phyloP scores from a whole-genome alignment of 2,329 filamentous ascomycete species.

The Orbilia ellipsospora region DNA sequence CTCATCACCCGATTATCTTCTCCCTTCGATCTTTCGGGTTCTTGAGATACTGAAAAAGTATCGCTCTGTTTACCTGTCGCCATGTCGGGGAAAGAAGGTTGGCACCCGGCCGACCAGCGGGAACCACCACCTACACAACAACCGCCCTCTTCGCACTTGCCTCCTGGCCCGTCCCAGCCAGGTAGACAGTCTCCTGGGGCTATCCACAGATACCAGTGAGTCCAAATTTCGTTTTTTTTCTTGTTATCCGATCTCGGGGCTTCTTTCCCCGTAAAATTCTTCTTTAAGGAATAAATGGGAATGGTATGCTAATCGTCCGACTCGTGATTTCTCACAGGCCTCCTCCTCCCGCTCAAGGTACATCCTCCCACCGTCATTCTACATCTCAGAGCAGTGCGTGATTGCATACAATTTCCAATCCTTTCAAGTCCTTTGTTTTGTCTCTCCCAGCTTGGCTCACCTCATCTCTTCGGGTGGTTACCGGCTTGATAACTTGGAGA shows the following conservation, averaged over 20 bases:
- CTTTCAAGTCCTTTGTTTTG: not conserved
- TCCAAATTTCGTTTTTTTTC: not conserved
- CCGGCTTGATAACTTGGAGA: conserved; percentile 4
- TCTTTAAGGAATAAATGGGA: no score
- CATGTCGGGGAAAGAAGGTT: conserved; percentile 54
- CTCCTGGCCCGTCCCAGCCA: conserved; percentile 31
- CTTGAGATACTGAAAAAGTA: not conserved
- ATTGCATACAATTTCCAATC: conserved; percentile 2
- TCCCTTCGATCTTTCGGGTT: not conserved
- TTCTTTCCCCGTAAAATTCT: no score
- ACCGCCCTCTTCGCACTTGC: conserved; percentile 46
- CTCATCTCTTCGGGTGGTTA: not conserved
- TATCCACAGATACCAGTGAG: conserved; percentile 52
- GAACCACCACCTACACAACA: conserved; percentile 43
- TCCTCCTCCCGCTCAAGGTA: conserved; percentile 46
- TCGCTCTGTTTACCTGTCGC: conserved; percentile 10
- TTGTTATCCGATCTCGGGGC: not conserved
- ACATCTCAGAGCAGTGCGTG: conserved; percentile 7
- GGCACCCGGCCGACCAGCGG: conserved; percentile 54
- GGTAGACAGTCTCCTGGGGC: conserved; percentile 48
- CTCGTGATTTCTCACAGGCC: conserved; percentile 29
- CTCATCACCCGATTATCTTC: not conserved
- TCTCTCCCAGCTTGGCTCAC: not conserved
- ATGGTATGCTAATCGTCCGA: conserved; percentile 18
- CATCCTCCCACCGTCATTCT: conserved; percentile 18